A percentile compares a stretch with the other conserved stretches of the same genome.
Conservation (phyloP, 345 rosid species). For the Microcos paniculata region DNA sequence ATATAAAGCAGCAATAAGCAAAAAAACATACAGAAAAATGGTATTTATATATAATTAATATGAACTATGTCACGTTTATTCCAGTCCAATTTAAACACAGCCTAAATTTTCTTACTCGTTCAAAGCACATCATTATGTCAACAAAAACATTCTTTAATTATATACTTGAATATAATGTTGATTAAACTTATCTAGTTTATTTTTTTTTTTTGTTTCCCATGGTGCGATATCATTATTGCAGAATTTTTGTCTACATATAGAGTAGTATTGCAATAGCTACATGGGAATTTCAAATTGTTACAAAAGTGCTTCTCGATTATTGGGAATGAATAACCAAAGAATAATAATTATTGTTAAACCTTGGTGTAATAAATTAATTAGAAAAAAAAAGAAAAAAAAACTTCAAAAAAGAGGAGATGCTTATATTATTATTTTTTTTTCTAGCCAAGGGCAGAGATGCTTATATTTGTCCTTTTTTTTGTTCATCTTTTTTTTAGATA, state of each 20-base stretch:
- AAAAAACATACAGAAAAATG: not conserved
- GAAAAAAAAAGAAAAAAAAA: too few species aligned
- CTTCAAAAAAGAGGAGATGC: not conserved
- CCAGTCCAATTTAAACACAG: not conserved
- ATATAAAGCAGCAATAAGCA: not conserved
- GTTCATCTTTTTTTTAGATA: too few species aligned
- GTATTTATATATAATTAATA: not conserved
- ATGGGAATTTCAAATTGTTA: not conserved
- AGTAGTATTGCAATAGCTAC: too few species aligned
- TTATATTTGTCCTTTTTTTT: too few species aligned
- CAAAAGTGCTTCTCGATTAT: too few species aligned
- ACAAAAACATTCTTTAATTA: not conserved
- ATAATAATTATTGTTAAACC: too few species aligned
- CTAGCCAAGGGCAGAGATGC: too few species aligned
- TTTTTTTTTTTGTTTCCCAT: not conserved
- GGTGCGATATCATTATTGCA: not conserved
- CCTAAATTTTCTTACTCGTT: not conserved
- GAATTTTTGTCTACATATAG: too few species aligned
- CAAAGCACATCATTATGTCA: not conserved
- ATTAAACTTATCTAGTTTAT: too few species aligned
- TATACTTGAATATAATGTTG: too few species aligned
- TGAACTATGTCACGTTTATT: not conserved
- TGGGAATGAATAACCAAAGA: not conserved
- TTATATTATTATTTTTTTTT: too few species aligned
- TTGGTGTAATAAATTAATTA: too few species aligned